Conservation (phyloP, 495 filamentous ascomycete species). For the Margaritispora aquatica region DNA sequence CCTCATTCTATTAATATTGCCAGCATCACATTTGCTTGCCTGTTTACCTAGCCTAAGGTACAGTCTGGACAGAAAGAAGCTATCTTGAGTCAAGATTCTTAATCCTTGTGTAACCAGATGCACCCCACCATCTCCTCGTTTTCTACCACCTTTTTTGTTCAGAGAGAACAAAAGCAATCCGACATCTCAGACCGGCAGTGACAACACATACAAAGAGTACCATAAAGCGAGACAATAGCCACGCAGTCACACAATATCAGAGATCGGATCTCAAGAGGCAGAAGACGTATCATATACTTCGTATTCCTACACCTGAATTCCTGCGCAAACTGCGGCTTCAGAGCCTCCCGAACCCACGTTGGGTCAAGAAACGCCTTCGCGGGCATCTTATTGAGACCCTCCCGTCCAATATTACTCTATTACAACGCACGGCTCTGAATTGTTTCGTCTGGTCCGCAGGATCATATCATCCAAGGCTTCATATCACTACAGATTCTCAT, state of each 20-base stretch:
- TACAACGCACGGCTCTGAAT: background rate
- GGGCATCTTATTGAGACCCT: constrained; percentile 8
- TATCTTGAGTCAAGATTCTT: constrained; percentile 11
- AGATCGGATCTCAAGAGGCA: background rate
- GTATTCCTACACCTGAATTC: background rate
- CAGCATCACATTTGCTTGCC: no score
- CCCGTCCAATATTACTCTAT: constrained; percentile 4
- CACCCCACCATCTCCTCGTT: constrained; percentile 26
- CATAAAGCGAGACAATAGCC: no score
- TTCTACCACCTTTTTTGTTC: background rate
- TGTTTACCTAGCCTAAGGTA: no score
- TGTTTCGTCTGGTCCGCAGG: background rate
- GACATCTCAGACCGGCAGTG: no score
- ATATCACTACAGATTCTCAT: no score
- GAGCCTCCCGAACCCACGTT: constrained; percentile 3
- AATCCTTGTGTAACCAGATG: constrained; percentile 21
- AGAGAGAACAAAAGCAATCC: background rate
- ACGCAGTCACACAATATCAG: no score
- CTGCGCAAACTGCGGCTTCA: constrained; percentile 10
- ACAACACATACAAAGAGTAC: no score
- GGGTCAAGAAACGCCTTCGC: background rate
- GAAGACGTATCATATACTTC: background rate
- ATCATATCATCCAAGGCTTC: background rate
- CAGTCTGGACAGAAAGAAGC: background rate
- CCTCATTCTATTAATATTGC: background rate